Base-by-base conservation (phyloP, 2,329 filamentous ascomycete species). In the Verticillium nubilum region DNA sequence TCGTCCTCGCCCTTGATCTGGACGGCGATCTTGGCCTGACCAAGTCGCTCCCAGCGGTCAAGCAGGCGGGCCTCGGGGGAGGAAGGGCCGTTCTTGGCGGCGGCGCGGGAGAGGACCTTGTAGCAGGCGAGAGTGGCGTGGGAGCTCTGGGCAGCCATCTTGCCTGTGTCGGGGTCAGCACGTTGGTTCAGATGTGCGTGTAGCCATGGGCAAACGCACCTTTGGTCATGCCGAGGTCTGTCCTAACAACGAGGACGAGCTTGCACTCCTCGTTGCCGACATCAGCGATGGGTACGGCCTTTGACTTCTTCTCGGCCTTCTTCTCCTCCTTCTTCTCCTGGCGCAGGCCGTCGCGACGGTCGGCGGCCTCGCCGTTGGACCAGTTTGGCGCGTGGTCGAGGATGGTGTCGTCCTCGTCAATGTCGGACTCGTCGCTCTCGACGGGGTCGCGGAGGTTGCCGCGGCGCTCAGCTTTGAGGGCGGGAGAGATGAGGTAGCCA, bases 101-200 rank as follows among this genome's bases (percentile, higher is more conserved):
- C 78, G 58, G 78, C 74, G 52, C 79, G 76, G 59, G 86, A 76
- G 64, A 96, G 86, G 61, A 87, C 79, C 78, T 97, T 98, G 86
- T 97, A 99, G 84, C 94, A 98, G 59, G 94, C 93, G 59, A 99
- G 87, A 3, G 94, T 97, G n/a, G 95, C 95, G 75, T 98, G 95
- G 56, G 89, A 90, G 76, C 90, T 94, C 76, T 98, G 95, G 7
- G 95, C 95, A 60, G 92, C 95, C 69, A 98, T 97, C 82, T 99
- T 99, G 69, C 94, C 94, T 97, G 64, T 53, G 54, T 7, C n/a
- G 1, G 19, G 1, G 27, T 27, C 5, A 53, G 52, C 17, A 17
- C 3, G 19, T 47, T n/a, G n/a, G n/a, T n/a, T n/a, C n/a, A n/a
- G n/a, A n/a, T n/a, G n/a, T n/a, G n/a, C n/a, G n/a, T n/a, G n/a